Base-by-base conservation (phyloP, 495 filamentous ascomycete genomes). In the Podospora tetraspora region DNA sequence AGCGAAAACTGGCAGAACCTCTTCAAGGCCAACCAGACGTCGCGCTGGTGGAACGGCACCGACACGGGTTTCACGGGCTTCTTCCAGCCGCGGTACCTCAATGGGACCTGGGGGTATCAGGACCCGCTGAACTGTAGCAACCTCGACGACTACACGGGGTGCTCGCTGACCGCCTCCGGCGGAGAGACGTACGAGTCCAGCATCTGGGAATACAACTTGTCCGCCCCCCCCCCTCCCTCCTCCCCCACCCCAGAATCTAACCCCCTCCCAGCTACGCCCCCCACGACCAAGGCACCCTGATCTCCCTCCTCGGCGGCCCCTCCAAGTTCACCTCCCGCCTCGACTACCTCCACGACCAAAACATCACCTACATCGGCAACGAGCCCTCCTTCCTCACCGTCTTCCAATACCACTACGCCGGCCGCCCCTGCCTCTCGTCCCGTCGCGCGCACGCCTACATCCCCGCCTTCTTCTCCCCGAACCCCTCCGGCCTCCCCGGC, bases 341-440 rank as follows among this genome's bases (percentile, higher is more conserved):
- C 0, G 76, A 85, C 70, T 92, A 86, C 78, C 80, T 92, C 16
- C 90, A 92, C 74, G 84, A 88, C 64, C 72, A 75, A 16, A 85
- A 86, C 3, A 85, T 92, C 6, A 86, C 89, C 21, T 89, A 91
- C 72, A 87, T 92, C 32, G 88, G 89, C 12, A 90, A 93, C 71
- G 90, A 93, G 69, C 89, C 88, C 21, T 81, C 89, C 0, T 91
- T 92, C 72, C 78, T 92, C 3, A 87, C 87, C 0, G 84, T 90
- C 0, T 91, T 84, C 70, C 88, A 90, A 73, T 91, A 89, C 68
- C 89, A 92, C 75, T 92, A 92, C 71, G 84, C 86, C 1, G 90
- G 88, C 9, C 82, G 90, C 0, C 90, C 89, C 0, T 89, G 77
- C 1, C 79, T 91, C 4, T 91, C 89, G 0, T 82, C 89, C 0